Percentiles rank a stretch among this genome's conserved stretches.
Conservation (phyloP, 176 grass and related monocot species). For the Elymus sibiricus region DNA sequence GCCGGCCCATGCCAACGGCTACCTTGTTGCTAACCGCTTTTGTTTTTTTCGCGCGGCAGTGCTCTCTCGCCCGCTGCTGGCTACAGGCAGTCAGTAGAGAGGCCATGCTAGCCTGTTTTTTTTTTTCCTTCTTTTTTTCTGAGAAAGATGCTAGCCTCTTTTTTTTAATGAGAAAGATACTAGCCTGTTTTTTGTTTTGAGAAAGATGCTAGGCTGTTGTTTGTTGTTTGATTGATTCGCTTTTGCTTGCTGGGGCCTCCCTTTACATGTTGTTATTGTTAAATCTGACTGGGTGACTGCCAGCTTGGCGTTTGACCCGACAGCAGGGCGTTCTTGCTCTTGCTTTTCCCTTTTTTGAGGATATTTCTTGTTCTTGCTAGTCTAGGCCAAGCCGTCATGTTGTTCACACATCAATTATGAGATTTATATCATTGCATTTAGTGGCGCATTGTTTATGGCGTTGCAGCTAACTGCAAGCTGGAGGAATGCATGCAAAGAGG, state of each 20-base stretch:
- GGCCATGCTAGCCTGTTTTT: slow-evolving; percentile 29
- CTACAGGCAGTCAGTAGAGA: not conserved
- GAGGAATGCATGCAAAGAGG: not conserved
- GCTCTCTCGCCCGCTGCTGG: not conserved
- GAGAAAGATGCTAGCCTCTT: no score
- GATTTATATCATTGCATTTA: not conserved
- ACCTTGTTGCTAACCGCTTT: not conserved
- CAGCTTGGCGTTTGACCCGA: slow-evolving; percentile 27
- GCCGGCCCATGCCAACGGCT: slow-evolving; percentile 34
- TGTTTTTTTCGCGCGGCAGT: not conserved
- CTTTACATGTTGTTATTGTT: not conserved
- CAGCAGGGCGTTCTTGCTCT: not conserved
- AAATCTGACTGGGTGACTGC: not conserved
- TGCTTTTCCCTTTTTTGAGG: no score
- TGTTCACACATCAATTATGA: not conserved
- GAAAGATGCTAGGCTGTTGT: no score
- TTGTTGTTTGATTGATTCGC: not conserved
- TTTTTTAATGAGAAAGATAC: not conserved
- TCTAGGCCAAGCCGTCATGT: not conserved
- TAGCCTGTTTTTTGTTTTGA: slow-evolving; percentile 13
- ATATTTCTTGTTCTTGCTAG: no score
- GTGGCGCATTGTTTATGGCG: not conserved
- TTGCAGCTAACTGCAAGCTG: not conserved
- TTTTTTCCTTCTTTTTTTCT: no score
- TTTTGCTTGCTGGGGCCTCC: not conserved